Evolutionary conservation across 1,139 yeast species (phyloP), one percentile per base, ranked within the genome.

Genomic region (Geotrichum aggregatum): DNA sequence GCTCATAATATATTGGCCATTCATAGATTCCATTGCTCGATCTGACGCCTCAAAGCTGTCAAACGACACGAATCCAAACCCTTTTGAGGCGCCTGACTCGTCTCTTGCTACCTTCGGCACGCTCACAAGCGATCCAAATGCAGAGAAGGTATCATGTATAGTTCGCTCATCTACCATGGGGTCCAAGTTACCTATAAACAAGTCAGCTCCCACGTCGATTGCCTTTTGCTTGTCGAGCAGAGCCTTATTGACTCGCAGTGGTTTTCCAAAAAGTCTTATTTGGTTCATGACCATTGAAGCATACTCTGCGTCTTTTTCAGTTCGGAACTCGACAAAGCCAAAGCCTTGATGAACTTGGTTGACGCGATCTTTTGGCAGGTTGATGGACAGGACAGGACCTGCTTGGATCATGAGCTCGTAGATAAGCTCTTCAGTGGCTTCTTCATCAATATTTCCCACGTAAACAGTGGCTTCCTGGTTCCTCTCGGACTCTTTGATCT

Each of bases 321-420:
- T 72, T 51, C 75, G 71, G 61, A 86, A 84, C 64, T 87, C 95
- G 1, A 87, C 83, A 69, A 92, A 92, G 11, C 96, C 98, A 69
- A 75, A 92, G 16, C 97, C 98, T 63, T 85, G 95, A 62, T 85
- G 89, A 1, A 78, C 74, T 56, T 80, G 80, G 41, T 80, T 71
- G 3, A 88, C 75, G 58, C 91, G 75, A 64, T 89, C 97, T 61
- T 81, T 82, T 3, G 98, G 98, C 61, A 92, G 73, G 59, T 84
- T 77, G 11, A 92, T 76, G 33, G 79, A 75, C 47, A 74, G 73
- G 3, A 92, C 77, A 0, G 96, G 96, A 0, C 95, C 94, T 50
- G 87, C 83, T 66, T 92, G 98, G 11, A 87, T 70, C 67, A 89
- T 84, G 33, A 92, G 75, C 66, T 92, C 98, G 64, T 84, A 87